Evolutionary conservation across 192 early-diverging fungal genomes (phyloP), one percentile per base, ranked within the genome.

Genomic region (Dimargaris verticillata): DNA sequence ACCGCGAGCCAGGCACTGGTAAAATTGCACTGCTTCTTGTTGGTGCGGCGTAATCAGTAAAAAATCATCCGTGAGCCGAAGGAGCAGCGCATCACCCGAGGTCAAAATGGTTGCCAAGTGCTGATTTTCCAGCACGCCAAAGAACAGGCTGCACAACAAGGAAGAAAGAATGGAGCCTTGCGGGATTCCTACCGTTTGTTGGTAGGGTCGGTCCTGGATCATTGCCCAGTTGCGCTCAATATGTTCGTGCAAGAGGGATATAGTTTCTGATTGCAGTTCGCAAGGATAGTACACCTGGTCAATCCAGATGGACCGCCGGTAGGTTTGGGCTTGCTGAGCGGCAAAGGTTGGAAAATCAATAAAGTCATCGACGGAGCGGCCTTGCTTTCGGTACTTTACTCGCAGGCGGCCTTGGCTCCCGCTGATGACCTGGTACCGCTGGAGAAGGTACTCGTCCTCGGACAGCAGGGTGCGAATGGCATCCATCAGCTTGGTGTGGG

Each of bases 161-260:
- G 85, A 76, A 0, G 93, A 97, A 22, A 97, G 65, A 24, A 84
- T 70, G 4, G 91, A 94, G 0, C 93, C 93, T 66, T 97, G 93
- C 2, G 93, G 93, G 33, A 97, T 92, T 5, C 93, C 93, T 1
- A 73, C 66, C 0, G 71, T 65, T 63, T 93, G 91, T 41, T 70
- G 72, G 68, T 84, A 88, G 62, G 81, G 76, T 41, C 72, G 55
- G 24, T 69, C 69, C 2, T 79, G 79, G 53, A 84, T 72, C 70
- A 77, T 69, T 24, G 92, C 77, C 26, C 84, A 65, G 62, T 89
- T 88, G 44, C 80, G 69, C 6, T 64, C 67, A 28, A 92, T 66
- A 62, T 92, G 88, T 46, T 80, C 78, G 13, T 68, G 64, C 11
- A 93, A 61, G 43, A 80, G 61, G 6, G 55, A 47, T 38, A 82